These are phyloP conservation scores for Lichenothelia convexa DNA, from an alignment of 495 filamentous ascomycete species.

Conservation along the genomic window DNA sequence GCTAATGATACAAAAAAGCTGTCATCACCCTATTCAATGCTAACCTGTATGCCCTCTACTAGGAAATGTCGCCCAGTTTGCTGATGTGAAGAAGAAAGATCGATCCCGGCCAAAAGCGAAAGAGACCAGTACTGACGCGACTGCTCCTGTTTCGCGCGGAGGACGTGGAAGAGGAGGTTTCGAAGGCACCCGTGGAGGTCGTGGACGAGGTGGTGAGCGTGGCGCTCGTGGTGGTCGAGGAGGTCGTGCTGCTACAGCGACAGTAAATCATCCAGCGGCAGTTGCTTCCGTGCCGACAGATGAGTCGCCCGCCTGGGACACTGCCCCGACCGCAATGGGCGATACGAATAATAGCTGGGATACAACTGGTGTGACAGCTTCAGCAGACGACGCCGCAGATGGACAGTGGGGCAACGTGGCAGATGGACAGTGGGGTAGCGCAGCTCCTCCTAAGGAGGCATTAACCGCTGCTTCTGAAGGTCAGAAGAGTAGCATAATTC, in stretches of 20 bases:
- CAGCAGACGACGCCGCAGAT: conserved; percentile 6
- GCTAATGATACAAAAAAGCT: too few relatives aligned
- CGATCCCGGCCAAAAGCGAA: conserved; percentile 67
- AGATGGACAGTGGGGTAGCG: conserved; percentile 17
- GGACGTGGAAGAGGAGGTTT: conserved; percentile 46
- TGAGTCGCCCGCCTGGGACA: conserved; percentile 21
- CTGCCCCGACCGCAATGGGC: conserved; percentile 5
- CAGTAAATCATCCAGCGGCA: conserved; percentile 13
- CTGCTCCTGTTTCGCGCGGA: conserved; percentile 35
- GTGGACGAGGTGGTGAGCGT: conserved; percentile 55
- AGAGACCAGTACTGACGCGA: conserved; percentile 34
- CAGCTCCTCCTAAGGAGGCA: conserved; percentile 16
- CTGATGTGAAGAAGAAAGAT: conserved; percentile 88
- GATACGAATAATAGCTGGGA: conserved; percentile 16
- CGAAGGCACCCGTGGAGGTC: conserved; percentile 45
- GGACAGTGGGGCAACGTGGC: neutral
- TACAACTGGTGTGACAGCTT: conserved; percentile 11
- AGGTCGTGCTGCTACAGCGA: conserved; percentile 36
- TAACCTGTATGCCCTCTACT: conserved; percentile 2
- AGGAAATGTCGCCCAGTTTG: conserved; percentile 89
- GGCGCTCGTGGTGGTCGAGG: conserved; percentile 48
- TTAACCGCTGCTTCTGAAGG: conserved; percentile 21
- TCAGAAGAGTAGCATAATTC: conserved; percentile 24
- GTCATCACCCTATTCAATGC: neutral
- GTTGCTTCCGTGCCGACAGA: conserved; percentile 14